Conservation (phyloP, 768 basidiomycete genomes). For the Tephrocybe sp. region DNA sequence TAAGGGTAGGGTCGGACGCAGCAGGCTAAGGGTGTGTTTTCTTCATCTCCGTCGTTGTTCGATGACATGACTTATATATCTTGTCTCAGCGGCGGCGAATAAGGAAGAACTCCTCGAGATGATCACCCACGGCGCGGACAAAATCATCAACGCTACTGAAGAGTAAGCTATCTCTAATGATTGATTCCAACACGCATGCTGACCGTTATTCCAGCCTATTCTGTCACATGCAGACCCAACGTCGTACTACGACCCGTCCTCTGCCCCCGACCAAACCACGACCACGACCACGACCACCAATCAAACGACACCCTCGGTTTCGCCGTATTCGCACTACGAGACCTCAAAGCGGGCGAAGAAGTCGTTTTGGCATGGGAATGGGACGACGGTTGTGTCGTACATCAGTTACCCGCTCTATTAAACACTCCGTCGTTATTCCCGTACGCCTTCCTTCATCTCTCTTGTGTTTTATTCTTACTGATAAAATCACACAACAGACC, state of each 20-base stretch:
- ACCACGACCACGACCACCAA: too few relatives aligned
- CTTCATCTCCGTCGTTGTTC: background rate
- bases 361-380: slow-evolving; percentile 94
- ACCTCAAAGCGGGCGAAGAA: slow-evolving; percentile 78
- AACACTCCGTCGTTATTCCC: slow-evolving; percentile 53
- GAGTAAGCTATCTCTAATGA: slow-evolving; percentile 45
- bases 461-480: background rate
- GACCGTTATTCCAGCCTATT: slow-evolving; percentile 44
- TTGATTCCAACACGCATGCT: background rate
- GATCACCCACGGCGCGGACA: slow-evolving; percentile 97
- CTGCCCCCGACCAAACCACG: slow-evolving; percentile 16
- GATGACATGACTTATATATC: slow-evolving; percentile 1
- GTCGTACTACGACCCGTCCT: slow-evolving; percentile 58
- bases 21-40: slow-evolving; percentile 62
- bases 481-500: slow-evolving; percentile 29
- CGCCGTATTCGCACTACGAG: slow-evolving; percentile 75
- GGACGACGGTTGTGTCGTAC: slow-evolving; percentile 89
- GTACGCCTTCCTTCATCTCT: slow-evolving; percentile 25
- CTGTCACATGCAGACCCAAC: slow-evolving; percentile 63
- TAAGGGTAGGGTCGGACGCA: slow-evolving; percentile 89
- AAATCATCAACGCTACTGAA: slow-evolving; percentile 82
- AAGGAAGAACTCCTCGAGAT: slow-evolving; percentile 98
- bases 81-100: slow-evolving; percentile 73
- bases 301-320: slow-evolving; percentile 45
- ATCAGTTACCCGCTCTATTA: slow-evolving; percentile 68